Percentiles rank a stretch among this genome's conserved stretches.
Conservation (phyloP, 768 basidiomycete species). For the Lentinula lateritia region DNA sequence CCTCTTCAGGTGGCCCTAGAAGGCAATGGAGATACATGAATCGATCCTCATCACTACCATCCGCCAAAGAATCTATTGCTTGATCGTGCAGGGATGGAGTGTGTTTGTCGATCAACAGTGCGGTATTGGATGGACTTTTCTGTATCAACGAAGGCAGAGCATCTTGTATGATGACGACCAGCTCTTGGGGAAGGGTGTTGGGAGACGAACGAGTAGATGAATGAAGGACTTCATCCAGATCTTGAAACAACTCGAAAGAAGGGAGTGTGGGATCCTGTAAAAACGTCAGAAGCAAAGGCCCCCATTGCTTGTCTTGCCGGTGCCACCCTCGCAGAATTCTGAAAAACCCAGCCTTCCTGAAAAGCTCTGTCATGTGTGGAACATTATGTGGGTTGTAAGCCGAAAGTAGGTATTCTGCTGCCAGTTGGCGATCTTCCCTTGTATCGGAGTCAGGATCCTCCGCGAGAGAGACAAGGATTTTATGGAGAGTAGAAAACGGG, state of each 20-base stretch:
- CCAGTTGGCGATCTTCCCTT: slow-evolving; percentile 90
- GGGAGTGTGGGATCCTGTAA: slow-evolving; percentile 67
- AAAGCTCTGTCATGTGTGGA: slow-evolving; percentile 60
- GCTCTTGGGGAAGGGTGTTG: slow-evolving; percentile 47
- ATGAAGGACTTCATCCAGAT: slow-evolving; percentile 56
- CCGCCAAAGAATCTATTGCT: slow-evolving; percentile 49
- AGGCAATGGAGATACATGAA: slow-evolving; percentile 77
- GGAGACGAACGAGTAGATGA: slow-evolving; percentile 41
- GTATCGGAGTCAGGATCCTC: slow-evolving; percentile 71
- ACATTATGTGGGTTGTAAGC: slow-evolving; percentile 81
- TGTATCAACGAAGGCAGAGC: slow-evolving; percentile 64
- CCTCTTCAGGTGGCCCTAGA: slow-evolving; percentile 51
- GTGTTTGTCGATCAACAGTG: slow-evolving; percentile 64
- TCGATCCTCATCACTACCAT: slow-evolving; percentile 43
- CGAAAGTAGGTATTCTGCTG: slow-evolving; percentile 90
- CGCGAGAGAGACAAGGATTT: slow-evolving; percentile 73
- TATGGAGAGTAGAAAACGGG: slow-evolving; percentile 57
- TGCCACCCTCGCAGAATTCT: slow-evolving; percentile 84
- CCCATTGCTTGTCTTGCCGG: slow-evolving; percentile 72
- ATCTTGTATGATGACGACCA: slow-evolving; percentile 46
- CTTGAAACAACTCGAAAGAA: slow-evolving; percentile 56
- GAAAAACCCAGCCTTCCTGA: slow-evolving; percentile 83
- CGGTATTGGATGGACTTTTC: slow-evolving; percentile 59
- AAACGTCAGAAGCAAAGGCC: slow-evolving; percentile 64
- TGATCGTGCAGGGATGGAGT: slow-evolving; percentile 59